phyloP scores from a whole-genome alignment of 148 eudicot genomes.

The Silene uniflora region DNA sequence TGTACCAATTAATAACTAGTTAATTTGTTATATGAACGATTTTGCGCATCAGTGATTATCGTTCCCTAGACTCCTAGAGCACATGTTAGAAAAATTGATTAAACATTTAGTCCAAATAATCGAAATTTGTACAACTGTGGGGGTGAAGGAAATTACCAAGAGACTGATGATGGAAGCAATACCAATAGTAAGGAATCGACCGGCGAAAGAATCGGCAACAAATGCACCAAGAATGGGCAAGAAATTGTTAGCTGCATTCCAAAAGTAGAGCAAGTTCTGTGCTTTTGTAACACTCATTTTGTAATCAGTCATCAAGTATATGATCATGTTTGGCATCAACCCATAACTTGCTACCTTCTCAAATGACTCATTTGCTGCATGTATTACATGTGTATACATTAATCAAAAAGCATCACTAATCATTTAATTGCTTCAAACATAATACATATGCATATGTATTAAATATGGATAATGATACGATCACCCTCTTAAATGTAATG shows the following conservation, averaged over 20 bases:
- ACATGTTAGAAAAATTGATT: too few relatives aligned
- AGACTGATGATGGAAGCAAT: constrained; percentile 46
- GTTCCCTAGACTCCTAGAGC: too few relatives aligned
- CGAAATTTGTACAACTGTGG: constrained; percentile 4
- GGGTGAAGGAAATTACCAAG: constrained; percentile 12
- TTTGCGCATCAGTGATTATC: too few relatives aligned
- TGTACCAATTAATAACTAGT: too few relatives aligned
- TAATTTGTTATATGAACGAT: too few relatives aligned
- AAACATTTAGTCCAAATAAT: constrained; percentile 12
- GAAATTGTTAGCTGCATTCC: constrained; percentile 68
- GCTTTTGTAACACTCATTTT: constrained; percentile 46
- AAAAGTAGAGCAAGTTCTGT: constrained; percentile 41
- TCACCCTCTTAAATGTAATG: too few relatives aligned
- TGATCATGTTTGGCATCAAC: constrained; percentile 58
- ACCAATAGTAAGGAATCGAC: constrained; percentile 66
- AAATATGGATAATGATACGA: too few relatives aligned
- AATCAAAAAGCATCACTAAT: background rate
- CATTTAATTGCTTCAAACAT: too few relatives aligned
- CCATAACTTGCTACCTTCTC: constrained; percentile 75
- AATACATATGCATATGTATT: too few relatives aligned
- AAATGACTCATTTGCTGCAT: constrained; percentile 62
- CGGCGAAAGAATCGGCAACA: constrained; percentile 60
- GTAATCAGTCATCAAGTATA: constrained; percentile 56
- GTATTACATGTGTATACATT: too few relatives aligned
- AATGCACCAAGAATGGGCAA: constrained; percentile 61